phyloP scores from a whole-genome alignment of 1,284 basidiomycete species.

The Boletellus deceptivus region DNA sequence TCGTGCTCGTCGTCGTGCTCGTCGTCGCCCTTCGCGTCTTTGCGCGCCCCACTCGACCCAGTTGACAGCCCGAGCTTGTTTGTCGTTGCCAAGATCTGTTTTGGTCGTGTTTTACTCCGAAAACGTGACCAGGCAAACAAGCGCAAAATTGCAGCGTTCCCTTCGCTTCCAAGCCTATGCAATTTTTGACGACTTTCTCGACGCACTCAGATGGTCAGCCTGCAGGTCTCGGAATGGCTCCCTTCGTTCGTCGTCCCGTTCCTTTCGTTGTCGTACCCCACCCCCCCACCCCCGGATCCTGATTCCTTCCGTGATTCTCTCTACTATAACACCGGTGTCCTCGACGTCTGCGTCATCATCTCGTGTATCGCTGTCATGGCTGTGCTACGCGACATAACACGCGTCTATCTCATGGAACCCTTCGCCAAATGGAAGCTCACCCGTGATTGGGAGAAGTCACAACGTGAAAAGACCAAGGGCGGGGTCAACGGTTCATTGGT shows the following conservation, averaged over 20 bases:
- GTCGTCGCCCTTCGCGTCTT: slow-evolving; percentile 5
- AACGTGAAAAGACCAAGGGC: slow-evolving; percentile 27
- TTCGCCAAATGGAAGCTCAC: slow-evolving; percentile 73
- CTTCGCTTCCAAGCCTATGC: slow-evolving; percentile 22
- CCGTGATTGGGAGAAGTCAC: slow-evolving; percentile 42
- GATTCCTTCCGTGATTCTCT: slow-evolving; percentile 67
- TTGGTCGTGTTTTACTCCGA: slow-evolving; percentile 27
- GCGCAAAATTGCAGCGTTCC: slow-evolving; percentile 26
- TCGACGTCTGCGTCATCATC: slow-evolving; percentile 72
- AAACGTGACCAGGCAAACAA: slow-evolving; percentile 35
- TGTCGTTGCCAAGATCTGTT: slow-evolving; percentile 13
- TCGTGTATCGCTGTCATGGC: slow-evolving; percentile 79
- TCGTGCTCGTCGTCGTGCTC: slow-evolving; percentile 6
- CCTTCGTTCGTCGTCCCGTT: slow-evolving; percentile 61
- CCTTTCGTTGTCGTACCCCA: slow-evolving; percentile 73
- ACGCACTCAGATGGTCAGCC: slow-evolving; percentile 35
- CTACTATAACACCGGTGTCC: slow-evolving; percentile 69
- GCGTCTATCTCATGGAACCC: slow-evolving; percentile 74
- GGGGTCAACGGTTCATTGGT: slow-evolving; percentile 33
- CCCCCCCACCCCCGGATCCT: slow-evolving; percentile 48
- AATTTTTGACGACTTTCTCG: slow-evolving; percentile 32
- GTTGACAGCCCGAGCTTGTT: slow-evolving; percentile 1
- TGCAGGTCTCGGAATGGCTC: slow-evolving; percentile 44
- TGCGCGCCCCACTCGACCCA: background rate
- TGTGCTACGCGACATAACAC: slow-evolving; percentile 69